A percentile compares a stretch with the other conserved stretches of the same genome.
Evolutionary conservation across 176 grass and related monocot genomes (phyloP).

Genomic region (barley (Hordeum vulgare)): MorexV3_pseudomolecules_assembly NC_058518.1:458097229-458097728

Average conservation of each 20-base stretch:
- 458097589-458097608: background rate
- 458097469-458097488: background rate
- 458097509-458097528: background rate
- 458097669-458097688: background rate
- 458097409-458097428: background rate
- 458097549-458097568: background rate
- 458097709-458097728: background rate
- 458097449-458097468: background rate
- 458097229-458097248: background rate
- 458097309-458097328: background rate
- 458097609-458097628: background rate
- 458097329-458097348: background rate
- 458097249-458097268: background rate
- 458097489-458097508: background rate
- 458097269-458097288: background rate
- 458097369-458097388: slow-evolving; percentile 16
- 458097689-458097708: background rate
- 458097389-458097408: background rate
- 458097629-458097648: background rate
- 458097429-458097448: background rate
- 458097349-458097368: background rate
- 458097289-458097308: slow-evolving; percentile 26
- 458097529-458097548: background rate
- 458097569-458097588: background rate
- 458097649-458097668: slow-evolving; percentile 3